Evolutionary conservation across 139 green algal species (phyloP).

Genomic region (Monoraphidium neglectum): DNA sequence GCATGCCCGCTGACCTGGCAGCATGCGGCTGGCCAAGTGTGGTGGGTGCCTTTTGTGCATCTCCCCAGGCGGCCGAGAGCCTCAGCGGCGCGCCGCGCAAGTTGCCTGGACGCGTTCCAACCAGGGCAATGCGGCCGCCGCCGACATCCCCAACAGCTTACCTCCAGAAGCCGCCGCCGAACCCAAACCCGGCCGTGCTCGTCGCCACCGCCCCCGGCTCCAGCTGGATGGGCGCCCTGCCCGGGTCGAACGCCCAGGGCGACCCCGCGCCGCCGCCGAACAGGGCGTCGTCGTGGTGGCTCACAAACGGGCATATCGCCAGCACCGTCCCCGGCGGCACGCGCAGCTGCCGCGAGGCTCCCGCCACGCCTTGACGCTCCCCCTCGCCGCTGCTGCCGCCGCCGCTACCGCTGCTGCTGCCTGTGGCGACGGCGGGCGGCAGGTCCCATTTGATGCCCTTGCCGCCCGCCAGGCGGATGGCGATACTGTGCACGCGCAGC

Average conservation of each 20-base stretch:
- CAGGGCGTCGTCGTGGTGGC: constrained; percentile 55
- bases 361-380: constrained; percentile 7
- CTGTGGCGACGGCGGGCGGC: not conserved
- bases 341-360: constrained; percentile 5
- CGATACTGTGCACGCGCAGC: constrained; percentile 56
- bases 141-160: too few species aligned
- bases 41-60: too few species aligned
- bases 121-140: too few species aligned
- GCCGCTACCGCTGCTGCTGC: not conserved
- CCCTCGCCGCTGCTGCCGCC: not conserved
- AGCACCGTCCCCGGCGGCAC: constrained; percentile 59
- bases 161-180: constrained; percentile 56
- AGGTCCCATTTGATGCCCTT: constrained; percentile 17
- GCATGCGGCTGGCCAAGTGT: too few species aligned
- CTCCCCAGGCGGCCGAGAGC: too few species aligned
- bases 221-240: constrained; percentile 42
- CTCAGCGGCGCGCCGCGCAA: too few species aligned
- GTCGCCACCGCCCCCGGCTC: constrained; percentile 47
- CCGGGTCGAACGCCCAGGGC: constrained; percentile 42
- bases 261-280: constrained; percentile 17
- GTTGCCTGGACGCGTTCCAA: too few species aligned
- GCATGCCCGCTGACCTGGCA: too few species aligned
- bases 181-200: constrained; percentile 54
- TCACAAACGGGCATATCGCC: constrained; percentile 63
- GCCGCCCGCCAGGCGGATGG: constrained; percentile 63